Conservation (phyloP, 2,329 filamentous ascomycete genomes). For the Seiridium unicorne region DNA sequence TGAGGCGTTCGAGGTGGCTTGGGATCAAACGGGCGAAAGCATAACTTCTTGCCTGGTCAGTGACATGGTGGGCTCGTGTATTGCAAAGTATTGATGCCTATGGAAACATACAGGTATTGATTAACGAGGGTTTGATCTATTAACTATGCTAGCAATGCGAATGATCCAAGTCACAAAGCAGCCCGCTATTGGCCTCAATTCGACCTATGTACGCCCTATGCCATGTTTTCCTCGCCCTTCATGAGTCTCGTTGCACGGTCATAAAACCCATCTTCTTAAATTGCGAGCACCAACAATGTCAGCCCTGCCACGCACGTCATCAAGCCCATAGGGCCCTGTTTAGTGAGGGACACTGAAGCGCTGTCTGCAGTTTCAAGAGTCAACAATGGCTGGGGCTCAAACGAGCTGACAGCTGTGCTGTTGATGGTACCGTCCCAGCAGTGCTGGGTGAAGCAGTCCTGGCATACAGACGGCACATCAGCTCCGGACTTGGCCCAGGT, state of each 20-base stretch:
- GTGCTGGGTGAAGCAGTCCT: slow-evolving; percentile 73
- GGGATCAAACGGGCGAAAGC: background rate
- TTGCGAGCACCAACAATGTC: background rate
- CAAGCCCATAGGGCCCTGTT: background rate
- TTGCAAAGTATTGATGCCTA: no score
- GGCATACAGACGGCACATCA: slow-evolving; percentile 68
- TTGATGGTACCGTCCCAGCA: slow-evolving; percentile 85
- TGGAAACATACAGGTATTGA: no score
- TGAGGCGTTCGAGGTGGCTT: background rate
- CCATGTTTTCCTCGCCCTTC: background rate
- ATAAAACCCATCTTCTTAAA: background rate
- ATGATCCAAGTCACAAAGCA: no score
- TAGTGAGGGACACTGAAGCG: background rate
- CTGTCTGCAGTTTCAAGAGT: background rate
- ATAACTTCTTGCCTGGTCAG: background rate
- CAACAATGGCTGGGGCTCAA: slow-evolving; percentile 2
- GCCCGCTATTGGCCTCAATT: no score
- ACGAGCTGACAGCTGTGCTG: slow-evolving; percentile 12
- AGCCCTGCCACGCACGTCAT: background rate
- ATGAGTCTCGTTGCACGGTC: background rate
- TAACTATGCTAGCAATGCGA: no score
- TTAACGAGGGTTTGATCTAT: no score
- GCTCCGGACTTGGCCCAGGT: slow-evolving; percentile 72
- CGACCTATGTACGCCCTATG: background rate
- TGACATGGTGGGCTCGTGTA: no score